Evolutionary conservation across 768 basidiomycete species (phyloP).

Genomic region (Panellus pusillus): DNA sequence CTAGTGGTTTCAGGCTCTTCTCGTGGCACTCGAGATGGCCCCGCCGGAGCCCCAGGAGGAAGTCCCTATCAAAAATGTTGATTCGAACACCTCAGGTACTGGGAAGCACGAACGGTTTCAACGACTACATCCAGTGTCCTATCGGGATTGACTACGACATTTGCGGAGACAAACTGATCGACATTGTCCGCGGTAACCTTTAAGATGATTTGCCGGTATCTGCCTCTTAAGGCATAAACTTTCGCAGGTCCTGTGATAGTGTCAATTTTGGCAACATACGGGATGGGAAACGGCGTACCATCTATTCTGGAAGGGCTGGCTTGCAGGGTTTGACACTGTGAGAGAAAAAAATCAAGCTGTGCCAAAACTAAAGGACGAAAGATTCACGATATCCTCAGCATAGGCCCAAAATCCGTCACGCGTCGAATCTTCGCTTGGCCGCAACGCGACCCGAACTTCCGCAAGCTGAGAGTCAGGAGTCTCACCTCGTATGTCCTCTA

Average conservation of each 20-base stretch:
- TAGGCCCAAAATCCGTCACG: slow-evolving; percentile 71
- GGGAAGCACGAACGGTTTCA: slow-evolving; percentile 48
- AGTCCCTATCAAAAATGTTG: slow-evolving; percentile 6
- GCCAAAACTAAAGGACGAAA: not conserved
- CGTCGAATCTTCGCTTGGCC: slow-evolving; percentile 41
- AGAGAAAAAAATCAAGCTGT: not conserved
- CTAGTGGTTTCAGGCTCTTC: not conserved
- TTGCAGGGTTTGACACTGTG: slow-evolving; percentile 55
- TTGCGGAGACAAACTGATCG: slow-evolving; percentile 52
- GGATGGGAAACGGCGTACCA: slow-evolving; percentile 39
- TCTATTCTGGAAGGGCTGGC: slow-evolving; percentile 65
- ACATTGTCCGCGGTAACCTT: slow-evolving; percentile 55
- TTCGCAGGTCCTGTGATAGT: slow-evolving; percentile 57
- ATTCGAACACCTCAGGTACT: not conserved
- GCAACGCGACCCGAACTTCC: slow-evolving; percentile 65
- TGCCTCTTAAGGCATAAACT: slow-evolving; percentile 65
- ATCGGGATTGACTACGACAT: slow-evolving; percentile 53
- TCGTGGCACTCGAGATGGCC: not conserved
- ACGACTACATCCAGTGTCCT: slow-evolving; percentile 59
- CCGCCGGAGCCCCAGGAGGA: not conserved
- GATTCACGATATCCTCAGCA: slow-evolving; percentile 57
- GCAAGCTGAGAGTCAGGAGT: slow-evolving; percentile 57
- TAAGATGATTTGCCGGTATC: slow-evolving; percentile 69
- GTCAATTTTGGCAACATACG: slow-evolving; percentile 4
- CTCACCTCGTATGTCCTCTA: slow-evolving; percentile 59